Conservation (phyloP, 306 rosid species). For the Bauhinia variegata region DNA sequence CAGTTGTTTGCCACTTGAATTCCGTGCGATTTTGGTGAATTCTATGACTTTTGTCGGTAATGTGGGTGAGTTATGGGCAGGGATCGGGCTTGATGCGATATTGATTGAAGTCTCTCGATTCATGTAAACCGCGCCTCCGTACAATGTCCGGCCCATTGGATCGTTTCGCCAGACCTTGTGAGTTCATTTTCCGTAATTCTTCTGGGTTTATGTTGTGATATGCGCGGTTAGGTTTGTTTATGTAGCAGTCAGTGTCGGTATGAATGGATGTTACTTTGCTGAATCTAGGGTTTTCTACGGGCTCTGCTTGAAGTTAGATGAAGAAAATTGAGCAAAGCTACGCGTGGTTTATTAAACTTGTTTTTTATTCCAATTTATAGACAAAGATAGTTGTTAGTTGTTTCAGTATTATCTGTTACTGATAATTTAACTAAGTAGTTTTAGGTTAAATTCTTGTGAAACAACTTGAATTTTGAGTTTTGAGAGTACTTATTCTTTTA, state of each 20-base stretch:
- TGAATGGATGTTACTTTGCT: constrained; percentile 10
- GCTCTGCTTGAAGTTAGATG: constrained; percentile 13
- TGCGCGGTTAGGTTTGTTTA: constrained; percentile 7
- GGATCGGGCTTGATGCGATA: constrained; percentile 26
- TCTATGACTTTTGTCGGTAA: constrained; percentile 47
- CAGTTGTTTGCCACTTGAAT: background rate
- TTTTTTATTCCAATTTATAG: constrained; percentile 2
- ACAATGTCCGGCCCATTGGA: constrained; percentile 75
- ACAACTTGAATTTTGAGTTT: background rate
- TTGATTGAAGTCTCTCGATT: constrained; percentile 33
- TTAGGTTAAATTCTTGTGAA: background rate
- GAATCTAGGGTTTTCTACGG: constrained; percentile 38
- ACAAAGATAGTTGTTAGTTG: background rate
- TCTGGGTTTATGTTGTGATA: background rate
- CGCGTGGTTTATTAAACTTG: background rate
- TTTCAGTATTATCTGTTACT: background rate
- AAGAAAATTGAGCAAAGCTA: constrained; percentile 9
- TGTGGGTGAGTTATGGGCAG: constrained; percentile 25
- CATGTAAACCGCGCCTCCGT: background rate
- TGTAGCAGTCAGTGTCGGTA: background rate
- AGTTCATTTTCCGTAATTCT: constrained; percentile 33
- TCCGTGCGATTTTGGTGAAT: background rate
- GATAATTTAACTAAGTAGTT: background rate
- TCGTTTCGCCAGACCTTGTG: constrained; percentile 83
- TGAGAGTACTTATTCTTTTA: background rate